A percentile compares a stretch with the other conserved stretches of the same genome.
phyloP scores from a whole-genome alignment of 345 rosid species.

The Arabidopsis thaliana region TAIR10.1 NC_003076.8:3172001-3172500 shows the following conservation, averaged over 20 bases:
- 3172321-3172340: slow-evolving; percentile 67
- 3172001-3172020: no score
- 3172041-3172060: no score
- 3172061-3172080: no score
- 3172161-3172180: neutral
- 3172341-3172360: slow-evolving; percentile 49
- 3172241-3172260: neutral
- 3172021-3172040: no score
- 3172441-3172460: slow-evolving; percentile 8
- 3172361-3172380: slow-evolving; percentile 41
- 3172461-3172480: neutral
- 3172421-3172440: slow-evolving; percentile 29
- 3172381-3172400: slow-evolving; percentile 25
- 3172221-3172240: neutral
- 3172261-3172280: slow-evolving; percentile 52
- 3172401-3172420: slow-evolving; percentile 15
- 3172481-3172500: slow-evolving; percentile 22
- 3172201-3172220: neutral
- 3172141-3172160: no score
- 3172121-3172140: neutral
- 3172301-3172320: slow-evolving; percentile 75
- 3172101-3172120: no score
- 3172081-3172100: no score
- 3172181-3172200: neutral
- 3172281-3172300: slow-evolving; percentile 56